Conservation (phyloP, 768 basidiomycete genomes). For the Tricholoma furcatifolium region DNA sequence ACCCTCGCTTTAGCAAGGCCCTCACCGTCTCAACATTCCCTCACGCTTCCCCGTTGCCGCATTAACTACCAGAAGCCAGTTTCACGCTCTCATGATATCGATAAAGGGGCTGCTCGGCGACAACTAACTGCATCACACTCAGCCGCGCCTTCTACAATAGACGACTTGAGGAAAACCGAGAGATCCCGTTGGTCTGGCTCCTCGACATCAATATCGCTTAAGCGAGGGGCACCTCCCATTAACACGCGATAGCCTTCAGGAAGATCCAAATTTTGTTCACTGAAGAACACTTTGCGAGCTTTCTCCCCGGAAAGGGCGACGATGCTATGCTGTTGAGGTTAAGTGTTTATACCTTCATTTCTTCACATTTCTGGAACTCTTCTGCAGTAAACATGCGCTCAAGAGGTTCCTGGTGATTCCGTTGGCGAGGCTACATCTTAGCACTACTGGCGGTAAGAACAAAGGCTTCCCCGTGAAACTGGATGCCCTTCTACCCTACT, state of each 20-base stretch:
- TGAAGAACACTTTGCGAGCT: slow-evolving; percentile 31
- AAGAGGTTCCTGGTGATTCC: slow-evolving; percentile 89
- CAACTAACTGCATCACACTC: not conserved
- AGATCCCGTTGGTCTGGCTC: slow-evolving; percentile 15
- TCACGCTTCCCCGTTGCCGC: no score
- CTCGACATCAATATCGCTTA: slow-evolving; percentile 23
- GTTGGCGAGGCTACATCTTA: slow-evolving; percentile 96
- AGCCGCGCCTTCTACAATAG: slow-evolving; percentile 97
- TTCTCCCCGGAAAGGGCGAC: slow-evolving; percentile 31
- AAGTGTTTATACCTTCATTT: no score
- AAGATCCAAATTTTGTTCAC: slow-evolving; percentile 26
- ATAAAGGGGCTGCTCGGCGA: slow-evolving; percentile 76
- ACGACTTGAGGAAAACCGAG: slow-evolving; percentile 23
- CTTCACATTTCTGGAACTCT: no score
- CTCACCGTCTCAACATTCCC: no score
- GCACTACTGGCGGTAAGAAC: slow-evolving; percentile 98
- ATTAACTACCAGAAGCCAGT: no score
- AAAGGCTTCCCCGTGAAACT: slow-evolving; percentile 99
- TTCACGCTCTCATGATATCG: slow-evolving; percentile 89
- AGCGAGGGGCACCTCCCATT: slow-evolving; percentile 26
- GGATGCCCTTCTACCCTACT: slow-evolving; percentile 92
- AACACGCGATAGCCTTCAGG: slow-evolving; percentile 34
- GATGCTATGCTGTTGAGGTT: slow-evolving; percentile 13
- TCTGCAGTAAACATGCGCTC: slow-evolving; percentile 94
- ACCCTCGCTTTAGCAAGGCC: no score